These are phyloP conservation scores for Saccharomycopsis sp. DNA, from an alignment of 805 yeast species.

Conservation along the genomic window DNA sequence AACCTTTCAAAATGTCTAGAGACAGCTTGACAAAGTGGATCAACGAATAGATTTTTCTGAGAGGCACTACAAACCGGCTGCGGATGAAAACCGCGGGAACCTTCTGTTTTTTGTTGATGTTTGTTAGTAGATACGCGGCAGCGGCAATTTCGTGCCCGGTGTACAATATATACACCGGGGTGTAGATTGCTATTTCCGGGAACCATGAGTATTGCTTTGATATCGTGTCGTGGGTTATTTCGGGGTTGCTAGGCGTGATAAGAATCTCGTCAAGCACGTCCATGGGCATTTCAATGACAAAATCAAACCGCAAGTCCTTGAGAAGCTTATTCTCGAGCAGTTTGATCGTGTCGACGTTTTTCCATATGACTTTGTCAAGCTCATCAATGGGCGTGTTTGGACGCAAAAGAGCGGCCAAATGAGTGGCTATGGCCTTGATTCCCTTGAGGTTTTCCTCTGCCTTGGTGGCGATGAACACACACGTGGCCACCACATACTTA, in stretches of 20 bases:
- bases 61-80: not conserved
- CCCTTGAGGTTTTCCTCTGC: constrained; percentile 19
- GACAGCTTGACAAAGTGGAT: not conserved
- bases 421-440: constrained; percentile 11
- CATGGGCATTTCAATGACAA: constrained; percentile 12
- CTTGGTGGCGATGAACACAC: constrained; percentile 19
- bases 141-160: constrained; percentile 18
- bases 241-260: not conserved
- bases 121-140: constrained; percentile 5
- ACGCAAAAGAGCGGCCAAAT: constrained; percentile 7
- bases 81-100: not conserved
- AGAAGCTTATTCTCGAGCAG: constrained; percentile 15
- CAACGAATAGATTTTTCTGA: not conserved
- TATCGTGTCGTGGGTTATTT: not conserved
- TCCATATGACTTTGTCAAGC: constrained; percentile 9
- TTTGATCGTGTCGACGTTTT: constrained; percentile 13
- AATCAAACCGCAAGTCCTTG: constrained; percentile 15
- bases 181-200: constrained; percentile 8
- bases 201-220: constrained; percentile 8
- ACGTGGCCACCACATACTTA: constrained; percentile 17
- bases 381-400: constrained; percentile 13
- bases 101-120: not conserved
- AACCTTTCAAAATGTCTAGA: not conserved
- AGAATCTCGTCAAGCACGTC: constrained; percentile 13
- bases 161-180: constrained; percentile 13